Conservation (phyloP, 257 asterid species). For the Solanum sejunctum region DNA sequence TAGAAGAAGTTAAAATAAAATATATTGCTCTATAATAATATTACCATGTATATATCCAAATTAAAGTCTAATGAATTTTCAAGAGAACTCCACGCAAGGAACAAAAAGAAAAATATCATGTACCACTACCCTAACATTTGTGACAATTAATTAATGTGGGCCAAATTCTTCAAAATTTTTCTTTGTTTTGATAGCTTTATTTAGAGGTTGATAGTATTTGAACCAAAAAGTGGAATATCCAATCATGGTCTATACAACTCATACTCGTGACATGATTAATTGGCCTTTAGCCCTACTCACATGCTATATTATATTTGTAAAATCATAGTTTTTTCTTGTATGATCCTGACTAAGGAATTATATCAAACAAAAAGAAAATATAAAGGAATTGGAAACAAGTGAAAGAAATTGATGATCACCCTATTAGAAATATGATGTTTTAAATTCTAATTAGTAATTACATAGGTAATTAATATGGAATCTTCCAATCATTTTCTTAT, state of each 20-base stretch:
- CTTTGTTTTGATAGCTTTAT: background rate
- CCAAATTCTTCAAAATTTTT: background rate
- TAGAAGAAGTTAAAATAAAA: background rate
- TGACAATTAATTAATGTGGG: background rate
- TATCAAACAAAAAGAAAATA: background rate
- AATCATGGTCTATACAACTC: background rate
- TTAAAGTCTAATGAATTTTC: background rate
- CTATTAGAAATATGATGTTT: background rate
- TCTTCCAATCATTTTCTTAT: background rate
- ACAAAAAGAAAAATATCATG: background rate
- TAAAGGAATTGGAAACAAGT: background rate
- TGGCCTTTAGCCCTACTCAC: conserved; percentile 2
- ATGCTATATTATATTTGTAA: background rate
- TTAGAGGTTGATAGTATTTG: background rate
- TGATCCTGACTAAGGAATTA: background rate
- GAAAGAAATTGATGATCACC: background rate
- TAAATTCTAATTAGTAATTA: no score
- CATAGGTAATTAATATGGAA: background rate
- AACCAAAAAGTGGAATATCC: background rate
- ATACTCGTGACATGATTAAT: background rate
- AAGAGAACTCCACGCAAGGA: background rate
- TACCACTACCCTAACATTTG: background rate
- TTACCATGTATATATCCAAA: no score
- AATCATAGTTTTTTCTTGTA: background rate
- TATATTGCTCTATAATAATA: background rate